Conservation (phyloP, 2,329 filamentous ascomycete species). For the Fusarium decemcellulare region DNA sequence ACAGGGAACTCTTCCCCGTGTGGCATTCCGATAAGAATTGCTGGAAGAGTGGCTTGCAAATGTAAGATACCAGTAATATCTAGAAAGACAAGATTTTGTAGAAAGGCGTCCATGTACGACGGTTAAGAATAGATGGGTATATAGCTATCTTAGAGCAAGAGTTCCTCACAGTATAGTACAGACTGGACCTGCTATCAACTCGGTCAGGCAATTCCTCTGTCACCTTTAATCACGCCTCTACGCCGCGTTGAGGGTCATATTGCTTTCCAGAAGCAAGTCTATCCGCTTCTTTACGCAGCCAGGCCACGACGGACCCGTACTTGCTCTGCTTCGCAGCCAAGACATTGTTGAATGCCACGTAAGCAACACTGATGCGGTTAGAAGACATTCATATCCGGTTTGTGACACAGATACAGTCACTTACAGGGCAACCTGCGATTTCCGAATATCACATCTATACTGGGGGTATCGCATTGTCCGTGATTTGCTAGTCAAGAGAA, state of each 20-base stretch:
- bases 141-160: conserved; percentile 7
- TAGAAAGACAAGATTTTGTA: neutral
- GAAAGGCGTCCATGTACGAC: neutral
- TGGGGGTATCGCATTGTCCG: conserved; percentile 61
- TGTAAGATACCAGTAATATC: conserved; percentile 39
- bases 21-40: conserved; percentile 75
- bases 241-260: neutral
- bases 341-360: conserved; percentile 78
- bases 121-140: neutral
- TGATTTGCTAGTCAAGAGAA: conserved; percentile 72
- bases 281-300: conserved; percentile 70
- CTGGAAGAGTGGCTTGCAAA: conserved; percentile 63
- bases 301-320: conserved; percentile 75
- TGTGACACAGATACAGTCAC: conserved; percentile 47
- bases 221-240: neutral
- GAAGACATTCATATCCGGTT: neutral
- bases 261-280: conserved; percentile 48
- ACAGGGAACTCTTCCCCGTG: conserved; percentile 62
- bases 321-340: conserved; percentile 80
- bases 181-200: neutral
- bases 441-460: conserved; percentile 73
- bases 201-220: neutral
- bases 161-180: neutral
- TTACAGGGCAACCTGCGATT: conserved; percentile 73
- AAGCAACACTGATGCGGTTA: conserved; percentile 69